These are phyloP conservation scores for Scheffersomyces ergatensis DNA, from an alignment of 805 yeast species.

Conservation along the genomic window DNA sequence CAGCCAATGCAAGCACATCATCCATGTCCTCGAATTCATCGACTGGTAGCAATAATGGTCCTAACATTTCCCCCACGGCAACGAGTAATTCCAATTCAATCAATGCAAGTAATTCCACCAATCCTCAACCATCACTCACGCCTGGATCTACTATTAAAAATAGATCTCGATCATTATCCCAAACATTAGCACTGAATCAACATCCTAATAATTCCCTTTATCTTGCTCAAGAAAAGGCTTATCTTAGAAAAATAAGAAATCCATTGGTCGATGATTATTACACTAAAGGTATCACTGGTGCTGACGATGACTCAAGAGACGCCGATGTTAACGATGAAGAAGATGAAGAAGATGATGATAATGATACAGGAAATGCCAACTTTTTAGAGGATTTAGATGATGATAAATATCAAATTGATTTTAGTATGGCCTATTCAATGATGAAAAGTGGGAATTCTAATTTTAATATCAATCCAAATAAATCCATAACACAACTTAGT, in stretches of 20 bases:
- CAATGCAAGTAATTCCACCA: background rate
- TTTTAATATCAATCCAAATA: conserved; percentile 29
- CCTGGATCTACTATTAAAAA: background rate
- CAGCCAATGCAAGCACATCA: background rate
- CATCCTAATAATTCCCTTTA: conserved; percentile 25
- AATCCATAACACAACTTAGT: conserved; percentile 34
- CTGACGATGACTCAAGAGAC: conserved; percentile 20
- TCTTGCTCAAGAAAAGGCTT: conserved; percentile 64
- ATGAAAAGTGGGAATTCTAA: conserved; percentile 30
- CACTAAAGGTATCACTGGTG: conserved; percentile 59
- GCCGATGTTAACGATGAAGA: conserved; percentile 21
- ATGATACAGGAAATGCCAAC: conserved; percentile 16
- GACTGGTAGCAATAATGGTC: background rate
- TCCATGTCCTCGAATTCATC: background rate
- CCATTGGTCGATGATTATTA: conserved; percentile 68
- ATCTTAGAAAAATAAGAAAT: conserved; percentile 59
- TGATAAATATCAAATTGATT: conserved; percentile 49
- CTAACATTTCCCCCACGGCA: background rate
- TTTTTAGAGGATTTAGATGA: conserved; percentile 40
- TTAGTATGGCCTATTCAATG: conserved; percentile 34
- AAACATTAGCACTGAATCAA: background rate
- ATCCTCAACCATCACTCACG: background rate
- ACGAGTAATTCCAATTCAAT: background rate
- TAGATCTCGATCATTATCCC: background rate
- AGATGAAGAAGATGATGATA: conserved; percentile 16